Evolutionary conservation across 108 stramenopile species (phyloP).

Genomic region (Nitzschia putrida): DNA sequence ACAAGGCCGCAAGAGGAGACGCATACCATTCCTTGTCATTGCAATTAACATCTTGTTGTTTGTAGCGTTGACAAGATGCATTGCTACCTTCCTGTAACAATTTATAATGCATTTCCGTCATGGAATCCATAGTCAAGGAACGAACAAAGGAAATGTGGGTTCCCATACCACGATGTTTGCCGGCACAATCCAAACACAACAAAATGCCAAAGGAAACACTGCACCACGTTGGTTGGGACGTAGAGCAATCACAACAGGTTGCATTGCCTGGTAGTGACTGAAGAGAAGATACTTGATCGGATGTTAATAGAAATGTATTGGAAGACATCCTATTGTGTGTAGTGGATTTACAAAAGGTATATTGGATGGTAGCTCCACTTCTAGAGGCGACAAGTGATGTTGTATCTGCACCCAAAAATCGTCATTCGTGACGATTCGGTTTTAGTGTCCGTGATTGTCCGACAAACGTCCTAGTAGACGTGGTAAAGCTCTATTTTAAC

Average conservation of each 20-base stretch:
- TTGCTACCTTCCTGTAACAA: slow-evolving; percentile 47
- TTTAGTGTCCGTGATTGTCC: no score
- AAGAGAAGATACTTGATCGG: neutral
- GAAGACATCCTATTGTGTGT: neutral
- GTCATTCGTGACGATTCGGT: no score
- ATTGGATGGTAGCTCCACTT: no score
- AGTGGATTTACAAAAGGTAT: no score
- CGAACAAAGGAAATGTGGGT: slow-evolving; percentile 96
- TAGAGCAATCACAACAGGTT: slow-evolving; percentile 58
- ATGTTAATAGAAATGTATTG: neutral
- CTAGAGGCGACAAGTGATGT: no score
- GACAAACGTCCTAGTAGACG: no score
- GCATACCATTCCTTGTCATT: slow-evolving; percentile 20
- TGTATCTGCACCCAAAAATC: no score
- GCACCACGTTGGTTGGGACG: slow-evolving; percentile 80
- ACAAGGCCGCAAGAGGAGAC: slow-evolving; percentile 16
- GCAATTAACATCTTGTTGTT: slow-evolving; percentile 7
- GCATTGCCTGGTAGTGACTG: slow-evolving; percentile 45
- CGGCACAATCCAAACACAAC: slow-evolving; percentile 78
- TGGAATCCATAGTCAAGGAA: slow-evolving; percentile 68
- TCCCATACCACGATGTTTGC: slow-evolving; percentile 85
- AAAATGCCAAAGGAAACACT: slow-evolving; percentile 74
- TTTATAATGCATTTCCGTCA: slow-evolving; percentile 32
- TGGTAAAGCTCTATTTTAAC: no score
- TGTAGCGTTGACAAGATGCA: slow-evolving; percentile 23